Conservation (phyloP, 2,329 filamentous ascomycete species). For the Arthrinium puccinioides region DNA sequence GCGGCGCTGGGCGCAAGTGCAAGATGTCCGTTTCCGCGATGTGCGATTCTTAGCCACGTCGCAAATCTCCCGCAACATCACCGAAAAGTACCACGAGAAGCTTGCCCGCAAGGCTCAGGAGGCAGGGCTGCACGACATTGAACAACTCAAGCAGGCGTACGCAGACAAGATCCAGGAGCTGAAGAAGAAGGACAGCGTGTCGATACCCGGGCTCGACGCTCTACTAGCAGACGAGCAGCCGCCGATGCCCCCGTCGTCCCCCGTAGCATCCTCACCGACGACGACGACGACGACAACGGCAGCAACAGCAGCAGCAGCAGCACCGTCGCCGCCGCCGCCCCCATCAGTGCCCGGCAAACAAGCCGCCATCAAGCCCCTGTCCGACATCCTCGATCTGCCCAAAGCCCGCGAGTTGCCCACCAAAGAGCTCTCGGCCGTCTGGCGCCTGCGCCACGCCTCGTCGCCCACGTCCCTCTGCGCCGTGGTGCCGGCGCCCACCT, state of each 20-base stretch:
- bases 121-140: conserved; percentile 62
- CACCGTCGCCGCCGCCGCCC: conserved; percentile 9
- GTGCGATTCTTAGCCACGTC: conserved; percentile 84
- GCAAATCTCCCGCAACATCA: conserved; percentile 55
- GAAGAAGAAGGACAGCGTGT: conserved; percentile 57
- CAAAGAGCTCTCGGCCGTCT: conserved; percentile 80
- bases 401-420: conserved; percentile 67
- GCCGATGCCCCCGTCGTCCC: conserved; percentile 16
- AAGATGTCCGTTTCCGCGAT: conserved; percentile 78
- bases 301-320: conserved; percentile 18
- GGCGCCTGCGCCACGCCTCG: conserved; percentile 78
- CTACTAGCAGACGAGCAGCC: conserved; percentile 20
- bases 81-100: conserved; percentile 84
- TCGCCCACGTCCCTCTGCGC: conserved; percentile 76
- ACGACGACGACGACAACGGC: conserved; percentile 8
- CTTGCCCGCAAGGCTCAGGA: conserved; percentile 73
- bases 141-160: conserved; percentile 75
- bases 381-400: conserved; percentile 62
- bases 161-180: conserved; percentile 72
- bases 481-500: conserved; percentile 67
- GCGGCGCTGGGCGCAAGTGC: conserved; percentile 82
- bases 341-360: conserved; percentile 5
- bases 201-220: conserved; percentile 28
- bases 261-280: background rate
- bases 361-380: conserved; percentile 36